Evolutionary conservation across 2,329 filamentous ascomycete genomes (phyloP).

Genomic region (Colletotrichum orbiculare): DNA sequence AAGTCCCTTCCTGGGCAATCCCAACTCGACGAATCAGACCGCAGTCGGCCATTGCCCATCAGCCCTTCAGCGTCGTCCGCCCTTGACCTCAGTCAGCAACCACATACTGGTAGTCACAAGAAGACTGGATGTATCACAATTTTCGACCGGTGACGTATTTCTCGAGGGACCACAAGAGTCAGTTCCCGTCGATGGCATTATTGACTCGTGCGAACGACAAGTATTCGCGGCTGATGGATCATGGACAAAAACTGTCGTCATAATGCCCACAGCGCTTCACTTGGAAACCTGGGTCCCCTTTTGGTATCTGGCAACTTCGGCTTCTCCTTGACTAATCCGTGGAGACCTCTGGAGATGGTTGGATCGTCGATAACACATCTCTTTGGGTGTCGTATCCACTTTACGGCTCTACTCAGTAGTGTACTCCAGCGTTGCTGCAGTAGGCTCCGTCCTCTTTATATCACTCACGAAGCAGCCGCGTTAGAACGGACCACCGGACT

Average conservation of each 20-base stretch:
- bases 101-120: neutral
- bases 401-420: constrained; percentile 30
- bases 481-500: constrained; percentile 20
- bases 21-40: constrained; percentile 27
- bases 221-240: constrained; percentile 17
- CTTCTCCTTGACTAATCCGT: constrained; percentile 35
- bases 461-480: constrained; percentile 29
- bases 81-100: constrained; percentile 30
- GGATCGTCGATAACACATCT: constrained; percentile 12
- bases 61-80: neutral
- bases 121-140: constrained; percentile 7
- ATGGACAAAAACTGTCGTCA: constrained; percentile 31
- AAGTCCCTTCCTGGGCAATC: constrained; percentile 4
- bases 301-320: constrained; percentile 22
- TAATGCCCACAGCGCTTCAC: constrained; percentile 33
- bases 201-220: constrained; percentile 34
- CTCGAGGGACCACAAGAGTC: constrained; percentile 7
- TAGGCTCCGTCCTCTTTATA: constrained; percentile 28
- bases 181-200: constrained; percentile 14
- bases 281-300: constrained; percentile 15
- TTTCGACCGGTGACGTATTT: constrained; percentile 24
- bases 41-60: constrained; percentile 5
- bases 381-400: constrained; percentile 29
- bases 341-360: constrained; percentile 30
- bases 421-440: constrained; percentile 11